Conservation (phyloP, 768 basidiomycete genomes). For the Psilocybe sp. region DNA sequence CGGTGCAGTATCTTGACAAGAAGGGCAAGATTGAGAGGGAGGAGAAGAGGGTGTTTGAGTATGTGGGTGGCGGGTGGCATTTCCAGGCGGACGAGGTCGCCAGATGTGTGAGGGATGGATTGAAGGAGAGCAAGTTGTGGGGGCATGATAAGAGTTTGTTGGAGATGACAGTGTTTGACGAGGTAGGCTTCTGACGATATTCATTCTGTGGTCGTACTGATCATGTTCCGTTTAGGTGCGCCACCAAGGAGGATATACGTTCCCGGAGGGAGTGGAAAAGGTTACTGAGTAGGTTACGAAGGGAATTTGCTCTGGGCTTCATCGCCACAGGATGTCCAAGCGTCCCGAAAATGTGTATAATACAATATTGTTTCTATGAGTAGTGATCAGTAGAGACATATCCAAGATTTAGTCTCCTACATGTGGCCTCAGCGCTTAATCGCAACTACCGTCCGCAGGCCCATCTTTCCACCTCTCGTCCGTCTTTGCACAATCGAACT, state of each 20-base stretch:
- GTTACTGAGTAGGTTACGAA: slow-evolving; percentile 19
- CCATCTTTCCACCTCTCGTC: slow-evolving; percentile 94
- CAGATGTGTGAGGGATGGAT: slow-evolving; percentile 69
- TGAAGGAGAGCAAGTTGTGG: slow-evolving; percentile 72
- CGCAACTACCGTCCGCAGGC: slow-evolving; percentile 83
- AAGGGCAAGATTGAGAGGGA: slow-evolving; percentile 47
- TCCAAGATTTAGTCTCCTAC: too few relatives aligned
- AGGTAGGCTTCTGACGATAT: slow-evolving; percentile 40
- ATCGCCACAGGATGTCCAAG: too few relatives aligned
- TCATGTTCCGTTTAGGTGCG: slow-evolving; percentile 43
- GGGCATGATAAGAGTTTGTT: slow-evolving; percentile 76
- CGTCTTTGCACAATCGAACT: slow-evolving; percentile 78
- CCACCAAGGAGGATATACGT: slow-evolving; percentile 60
- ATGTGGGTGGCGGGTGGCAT: slow-evolving; percentile 72
- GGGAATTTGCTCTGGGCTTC: neutral
- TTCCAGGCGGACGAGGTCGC: slow-evolving; percentile 91
- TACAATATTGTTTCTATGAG: too few relatives aligned
- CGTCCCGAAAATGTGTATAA: too few relatives aligned
- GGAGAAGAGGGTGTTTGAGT: slow-evolving; percentile 56
- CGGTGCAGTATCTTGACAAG: slow-evolving; percentile 56
- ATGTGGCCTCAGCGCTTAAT: slow-evolving; percentile 35
- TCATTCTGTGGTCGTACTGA: neutral
- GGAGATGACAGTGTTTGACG: slow-evolving; percentile 84
- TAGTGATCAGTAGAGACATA: too few relatives aligned
- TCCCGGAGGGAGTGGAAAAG: slow-evolving; percentile 65